These are phyloP conservation scores for Coemansia sp. DNA, from an alignment of 192 early-diverging fungal genomes.

Conservation along the genomic window DNA sequence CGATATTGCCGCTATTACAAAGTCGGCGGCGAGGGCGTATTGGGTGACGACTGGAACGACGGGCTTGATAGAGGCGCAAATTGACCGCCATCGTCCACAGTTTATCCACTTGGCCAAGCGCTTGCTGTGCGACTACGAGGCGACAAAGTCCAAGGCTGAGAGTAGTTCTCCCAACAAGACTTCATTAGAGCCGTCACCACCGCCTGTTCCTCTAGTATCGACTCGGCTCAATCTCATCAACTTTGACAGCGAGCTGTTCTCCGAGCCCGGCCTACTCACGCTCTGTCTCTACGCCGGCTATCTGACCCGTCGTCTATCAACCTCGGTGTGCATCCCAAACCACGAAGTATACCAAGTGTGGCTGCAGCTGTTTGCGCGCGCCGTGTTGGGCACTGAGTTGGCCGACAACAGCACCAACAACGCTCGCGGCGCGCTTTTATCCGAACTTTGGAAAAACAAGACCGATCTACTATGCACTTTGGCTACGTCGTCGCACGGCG, in stretches of 20 bases:
- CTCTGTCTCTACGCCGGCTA: constrained; percentile 33
- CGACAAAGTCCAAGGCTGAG: neutral
- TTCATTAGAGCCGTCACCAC: neutral
- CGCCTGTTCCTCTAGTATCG: constrained; percentile 5
- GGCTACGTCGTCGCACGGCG: constrained; percentile 32
- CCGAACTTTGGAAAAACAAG: constrained; percentile 27
- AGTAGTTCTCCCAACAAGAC: neutral
- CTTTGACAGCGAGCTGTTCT: constrained; percentile 27
- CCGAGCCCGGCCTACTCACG: constrained; percentile 24
- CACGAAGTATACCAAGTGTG: constrained; percentile 32
- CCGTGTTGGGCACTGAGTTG: constrained; percentile 26
- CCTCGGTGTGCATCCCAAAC: constrained; percentile 37
- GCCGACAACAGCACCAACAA: constrained; percentile 29
- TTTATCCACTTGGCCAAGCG: constrained; percentile 17
- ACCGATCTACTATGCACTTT: constrained; percentile 23
- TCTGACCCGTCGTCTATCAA: constrained; percentile 14
- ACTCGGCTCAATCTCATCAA: constrained; percentile 18
- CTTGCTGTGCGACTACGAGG: constrained; percentile 18
- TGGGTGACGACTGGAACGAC: constrained; percentile 31
- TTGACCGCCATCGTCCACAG: constrained; percentile 17
- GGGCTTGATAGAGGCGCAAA: constrained; percentile 18
- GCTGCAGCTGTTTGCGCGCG: constrained; percentile 28
- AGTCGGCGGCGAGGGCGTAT: constrained; percentile 16
- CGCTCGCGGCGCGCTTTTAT: constrained; percentile 23
- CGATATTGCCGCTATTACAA: constrained; percentile 4